A percentile compares a stretch with the other conserved stretches of the same genome.
These are phyloP conservation scores for Penicillium soppii DNA, from an alignment of 495 filamentous ascomycete genomes.

Conservation along the genomic window DNA sequence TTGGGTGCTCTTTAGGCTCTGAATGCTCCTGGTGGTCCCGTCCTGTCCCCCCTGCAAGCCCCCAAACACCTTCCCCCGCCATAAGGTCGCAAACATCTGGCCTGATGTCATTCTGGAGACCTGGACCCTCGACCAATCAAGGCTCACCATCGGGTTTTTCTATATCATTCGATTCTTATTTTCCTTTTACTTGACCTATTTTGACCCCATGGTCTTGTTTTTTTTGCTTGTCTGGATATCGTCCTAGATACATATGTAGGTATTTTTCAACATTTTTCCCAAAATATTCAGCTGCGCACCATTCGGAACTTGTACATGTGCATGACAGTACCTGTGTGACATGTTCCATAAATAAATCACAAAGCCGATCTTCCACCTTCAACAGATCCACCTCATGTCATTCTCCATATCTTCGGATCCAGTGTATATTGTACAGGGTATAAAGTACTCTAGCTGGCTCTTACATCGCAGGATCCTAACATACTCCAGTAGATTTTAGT, in stretches of 20 bases:
- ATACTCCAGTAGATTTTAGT: too few species aligned
- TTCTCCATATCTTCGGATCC: slow-evolving; percentile 5
- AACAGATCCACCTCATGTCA: slow-evolving; percentile 19
- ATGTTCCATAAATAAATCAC: slow-evolving; percentile 1
- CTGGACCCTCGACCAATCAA: slow-evolving; percentile 6
- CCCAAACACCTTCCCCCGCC: not conserved
- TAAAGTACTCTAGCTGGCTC: too few species aligned
- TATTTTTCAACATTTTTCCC: too few species aligned
- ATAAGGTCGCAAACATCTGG: slow-evolving; percentile 5
- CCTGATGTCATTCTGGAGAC: slow-evolving; percentile 30
- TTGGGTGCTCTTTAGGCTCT: not conserved
- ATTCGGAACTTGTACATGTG: not conserved
- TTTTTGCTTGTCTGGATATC: not conserved
- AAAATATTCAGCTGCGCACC: not conserved
- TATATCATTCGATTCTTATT: too few species aligned
- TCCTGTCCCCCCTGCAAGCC: too few species aligned
- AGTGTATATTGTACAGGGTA: not conserved
- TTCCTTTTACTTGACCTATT: slow-evolving; percentile 10
- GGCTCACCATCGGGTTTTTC: too few species aligned
- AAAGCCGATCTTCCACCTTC: slow-evolving; percentile 19
- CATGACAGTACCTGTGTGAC: not conserved
- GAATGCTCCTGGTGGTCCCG: not conserved
- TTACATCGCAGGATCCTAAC: too few species aligned
- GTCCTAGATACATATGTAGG: too few species aligned
- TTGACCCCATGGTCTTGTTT: slow-evolving; percentile 9